Base-by-base conservation (phyloP, 768 basidiomycete species). In the Termitomyces sp. region DNA sequence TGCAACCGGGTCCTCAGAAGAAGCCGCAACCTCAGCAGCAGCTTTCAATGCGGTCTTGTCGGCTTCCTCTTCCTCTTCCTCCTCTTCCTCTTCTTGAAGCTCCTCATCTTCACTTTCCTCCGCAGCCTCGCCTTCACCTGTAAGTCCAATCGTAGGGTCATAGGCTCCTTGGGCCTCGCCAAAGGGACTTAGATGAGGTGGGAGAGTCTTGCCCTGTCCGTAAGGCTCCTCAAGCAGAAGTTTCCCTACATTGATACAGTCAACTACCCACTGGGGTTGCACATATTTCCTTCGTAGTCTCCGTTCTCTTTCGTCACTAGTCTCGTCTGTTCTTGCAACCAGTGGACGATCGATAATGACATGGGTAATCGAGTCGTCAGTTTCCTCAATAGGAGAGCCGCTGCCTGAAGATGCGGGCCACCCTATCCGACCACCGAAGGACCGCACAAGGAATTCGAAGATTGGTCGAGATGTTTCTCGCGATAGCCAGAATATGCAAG, bases 181-280 rank as follows among this genome's bases (percentile, higher is more conserved):
- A 70, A 98, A 99, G 14, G 97, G 97, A 71, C 92, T 95, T 52
- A 99, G 70, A 75, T 99, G 97, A 27, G 97, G 94, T 2, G 97
- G 97, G 32, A 98, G 81, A 2, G 82, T 81, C 61, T 83, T 82
- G 3, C 94, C 97, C 66, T 94, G 94, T 23, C 76, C 79, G 67
- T 98, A 98, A 27, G 80, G 78, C 58, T 90, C 94, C 64, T 94
- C 91, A 0, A 92, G 79, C 28, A 98, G 78, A 57, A 96, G 80
- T 68, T 82, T 90, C 10, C 87, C 86, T 8, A 84, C 81, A 68
- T 99, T 99, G 68, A 97, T 85, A 69, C 91, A 97, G 69, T 99
- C 97, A 35, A 93, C 91, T 32, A 97, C 81, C 97, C 97, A 98
- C 70, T 98, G 96, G 11, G 97, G 97, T 70, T 98, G 97, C 17